These are phyloP conservation scores for Brassica hybrid DNA, from an alignment of 441 rosid genomes.

Conservation along the genomic window DNA sequence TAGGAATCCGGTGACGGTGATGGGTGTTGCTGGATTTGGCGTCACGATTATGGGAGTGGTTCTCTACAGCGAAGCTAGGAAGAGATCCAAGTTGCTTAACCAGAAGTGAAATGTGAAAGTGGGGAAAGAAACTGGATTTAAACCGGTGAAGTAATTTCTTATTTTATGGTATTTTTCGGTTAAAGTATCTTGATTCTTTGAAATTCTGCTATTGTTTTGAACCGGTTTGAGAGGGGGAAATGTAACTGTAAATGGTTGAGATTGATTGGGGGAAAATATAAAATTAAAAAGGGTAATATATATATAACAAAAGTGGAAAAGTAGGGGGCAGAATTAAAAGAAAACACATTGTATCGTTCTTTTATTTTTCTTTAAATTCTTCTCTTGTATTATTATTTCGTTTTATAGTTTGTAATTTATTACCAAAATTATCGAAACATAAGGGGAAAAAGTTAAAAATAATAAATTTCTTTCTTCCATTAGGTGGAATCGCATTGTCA, in stretches of 20 bases:
- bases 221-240: slow-evolving; percentile 34
- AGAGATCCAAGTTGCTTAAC: slow-evolving; percentile 82
- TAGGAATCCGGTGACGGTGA: slow-evolving; percentile 89
- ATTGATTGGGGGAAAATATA: slow-evolving; percentile 20
- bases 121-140: not conserved
- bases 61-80: slow-evolving; percentile 97
- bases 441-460: not conserved
- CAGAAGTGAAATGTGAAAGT: slow-evolving; percentile 40
- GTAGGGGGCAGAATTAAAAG: slow-evolving; percentile 4
- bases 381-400: not conserved
- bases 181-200: slow-evolving; percentile 40
- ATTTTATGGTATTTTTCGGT: slow-evolving; percentile 16
- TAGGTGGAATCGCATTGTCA: slow-evolving; percentile 30
- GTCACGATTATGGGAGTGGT: slow-evolving; percentile 97
- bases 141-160: slow-evolving; percentile 39
- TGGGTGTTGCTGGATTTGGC: slow-evolving; percentile 90
- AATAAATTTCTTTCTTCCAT: slow-evolving; percentile 21
- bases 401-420: slow-evolving; percentile 18
- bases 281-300: not conserved
- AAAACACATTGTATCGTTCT: slow-evolving; percentile 24
- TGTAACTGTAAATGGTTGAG: slow-evolving; percentile 38
- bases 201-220: slow-evolving; percentile 36
- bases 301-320: slow-evolving; percentile 29
- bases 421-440: slow-evolving; percentile 27
- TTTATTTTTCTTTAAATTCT: slow-evolving; percentile 8